These are phyloP conservation scores for Pseudopithomyces chartarum DNA, from an alignment of 2,329 filamentous ascomycete genomes.

Conservation along the genomic window DNA sequence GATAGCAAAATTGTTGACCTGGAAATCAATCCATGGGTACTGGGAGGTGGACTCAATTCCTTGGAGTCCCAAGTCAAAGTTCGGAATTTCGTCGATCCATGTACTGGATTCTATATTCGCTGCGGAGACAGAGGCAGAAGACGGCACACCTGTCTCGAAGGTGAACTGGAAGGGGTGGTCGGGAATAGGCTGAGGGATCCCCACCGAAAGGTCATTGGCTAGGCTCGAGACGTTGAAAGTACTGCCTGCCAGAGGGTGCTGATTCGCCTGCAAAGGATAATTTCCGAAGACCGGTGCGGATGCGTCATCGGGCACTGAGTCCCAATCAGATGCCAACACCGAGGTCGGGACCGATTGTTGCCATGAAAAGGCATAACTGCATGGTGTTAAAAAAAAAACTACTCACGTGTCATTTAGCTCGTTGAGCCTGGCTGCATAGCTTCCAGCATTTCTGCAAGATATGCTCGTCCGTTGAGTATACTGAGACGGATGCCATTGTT, in stretches of 20 bases:
- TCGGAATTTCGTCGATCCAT: neutral
- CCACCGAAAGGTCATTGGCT: neutral
- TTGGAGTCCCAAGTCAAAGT: neutral
- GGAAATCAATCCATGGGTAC: neutral
- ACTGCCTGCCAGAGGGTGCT: neutral
- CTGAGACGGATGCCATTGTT: too few species aligned
- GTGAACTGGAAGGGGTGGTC: neutral
- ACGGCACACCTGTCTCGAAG: neutral
- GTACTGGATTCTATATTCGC: neutral
- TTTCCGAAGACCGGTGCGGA: too few species aligned
- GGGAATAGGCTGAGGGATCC: neutral
- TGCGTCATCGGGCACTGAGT: neutral
- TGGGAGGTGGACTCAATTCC: neutral
- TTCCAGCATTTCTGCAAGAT: neutral
- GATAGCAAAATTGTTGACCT: neutral
- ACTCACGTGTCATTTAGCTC: neutral
- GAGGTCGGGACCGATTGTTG: neutral
- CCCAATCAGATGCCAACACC: neutral
- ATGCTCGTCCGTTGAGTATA: too few species aligned
- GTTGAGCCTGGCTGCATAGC: neutral
- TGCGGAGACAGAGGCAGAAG: neutral
- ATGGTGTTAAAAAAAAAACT: slow-evolving; percentile 24
- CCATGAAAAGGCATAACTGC: slow-evolving; percentile 18
- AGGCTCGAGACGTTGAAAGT: neutral
- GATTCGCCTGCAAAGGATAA: neutral